A percentile compares a stretch with the other conserved stretches of the same genome.
Evolutionary conservation across 164 flowering plant genomes (phyloP).

Genomic region (Malania oleifera): DNA sequence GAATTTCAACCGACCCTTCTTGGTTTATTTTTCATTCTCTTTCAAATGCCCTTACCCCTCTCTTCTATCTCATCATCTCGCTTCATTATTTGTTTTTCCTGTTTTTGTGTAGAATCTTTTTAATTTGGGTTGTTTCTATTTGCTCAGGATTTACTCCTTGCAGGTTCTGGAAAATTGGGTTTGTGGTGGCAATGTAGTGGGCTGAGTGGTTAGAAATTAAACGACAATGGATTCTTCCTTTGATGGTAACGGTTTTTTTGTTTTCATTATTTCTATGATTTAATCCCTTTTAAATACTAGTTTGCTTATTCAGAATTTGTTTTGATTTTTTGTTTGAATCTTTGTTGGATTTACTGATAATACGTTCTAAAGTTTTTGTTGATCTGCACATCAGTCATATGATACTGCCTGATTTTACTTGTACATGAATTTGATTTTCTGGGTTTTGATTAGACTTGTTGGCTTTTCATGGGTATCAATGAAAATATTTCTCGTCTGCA

Average conservation of each 20-base stretch:
- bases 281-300: conserved; percentile 1
- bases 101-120: background rate
- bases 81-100: conserved; percentile 3
- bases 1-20: conserved; percentile 27
- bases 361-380: conserved; percentile 10
- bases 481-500: background rate
- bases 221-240: conserved; percentile 36
- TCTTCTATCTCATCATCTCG: background rate
- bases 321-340: conserved; percentile 1
- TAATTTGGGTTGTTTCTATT: background rate
- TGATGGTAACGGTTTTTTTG: conserved; percentile 28
- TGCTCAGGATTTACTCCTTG: conserved; percentile 14
- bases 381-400: conserved; percentile 19
- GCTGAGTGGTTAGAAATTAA: conserved; percentile 7
- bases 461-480: conserved; percentile 7
- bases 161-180: conserved; percentile 28
- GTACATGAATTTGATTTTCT: background rate
- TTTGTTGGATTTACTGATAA: conserved; percentile 3
- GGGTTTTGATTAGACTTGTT: conserved; percentile 9
- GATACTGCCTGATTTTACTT: conserved; percentile 6
- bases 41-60: conserved; percentile 3
- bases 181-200: conserved; percentile 36
- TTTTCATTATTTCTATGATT: conserved; percentile 10
- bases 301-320: background rate
- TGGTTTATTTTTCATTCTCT: conserved; percentile 25